A percentile compares a stretch with the other conserved stretches of the same genome.
These are phyloP conservation scores for Diutina catenulata DNA, from an alignment of 1,139 yeast genomes.

Conservation along the genomic window DNA sequence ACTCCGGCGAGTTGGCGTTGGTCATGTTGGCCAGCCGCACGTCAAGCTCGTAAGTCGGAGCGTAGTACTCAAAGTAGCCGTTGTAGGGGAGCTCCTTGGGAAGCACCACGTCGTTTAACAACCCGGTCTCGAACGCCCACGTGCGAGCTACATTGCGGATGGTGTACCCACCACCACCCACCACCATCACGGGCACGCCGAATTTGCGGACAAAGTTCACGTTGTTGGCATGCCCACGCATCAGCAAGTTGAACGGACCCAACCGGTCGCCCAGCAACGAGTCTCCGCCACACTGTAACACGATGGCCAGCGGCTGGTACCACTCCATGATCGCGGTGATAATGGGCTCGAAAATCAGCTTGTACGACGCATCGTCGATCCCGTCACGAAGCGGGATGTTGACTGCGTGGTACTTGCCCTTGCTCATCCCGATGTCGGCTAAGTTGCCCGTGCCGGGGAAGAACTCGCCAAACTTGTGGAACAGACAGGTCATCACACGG, in stretches of 20 bases:
- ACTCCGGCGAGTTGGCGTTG: constrained; percentile 3
- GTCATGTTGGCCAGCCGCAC: constrained; percentile 4
- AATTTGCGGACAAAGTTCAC: constrained; percentile 3
- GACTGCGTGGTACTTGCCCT: constrained; percentile 1
- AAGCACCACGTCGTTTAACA: not conserved
- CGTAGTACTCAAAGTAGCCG: constrained; percentile 4
- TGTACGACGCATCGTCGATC: constrained; percentile 3
- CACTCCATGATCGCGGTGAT: constrained; percentile 5
- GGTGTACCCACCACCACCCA: constrained; percentile 5
- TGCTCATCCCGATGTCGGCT: constrained; percentile 1
- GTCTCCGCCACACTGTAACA: constrained; percentile 4
- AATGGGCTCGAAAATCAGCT: constrained; percentile 4
- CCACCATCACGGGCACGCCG: constrained; percentile 5
- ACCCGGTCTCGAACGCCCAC: constrained; percentile 5
- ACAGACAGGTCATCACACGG: constrained; percentile 3
- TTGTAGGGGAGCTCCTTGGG: constrained; percentile 3
- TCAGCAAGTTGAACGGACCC: constrained; percentile 1
- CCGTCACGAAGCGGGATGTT: constrained; percentile 3
- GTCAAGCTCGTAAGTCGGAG: constrained; percentile 5
- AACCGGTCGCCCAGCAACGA: constrained; percentile 1
- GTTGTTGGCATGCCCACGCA: constrained; percentile 4
- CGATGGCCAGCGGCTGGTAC: constrained; percentile 5
- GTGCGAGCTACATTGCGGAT: constrained; percentile 3
- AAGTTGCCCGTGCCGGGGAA: constrained; percentile 3
- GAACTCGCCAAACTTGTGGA: constrained; percentile 4